These are phyloP conservation scores for Skeletonema tropicum DNA, from an alignment of 108 stramenopile species.

Conservation along the genomic window DNA sequence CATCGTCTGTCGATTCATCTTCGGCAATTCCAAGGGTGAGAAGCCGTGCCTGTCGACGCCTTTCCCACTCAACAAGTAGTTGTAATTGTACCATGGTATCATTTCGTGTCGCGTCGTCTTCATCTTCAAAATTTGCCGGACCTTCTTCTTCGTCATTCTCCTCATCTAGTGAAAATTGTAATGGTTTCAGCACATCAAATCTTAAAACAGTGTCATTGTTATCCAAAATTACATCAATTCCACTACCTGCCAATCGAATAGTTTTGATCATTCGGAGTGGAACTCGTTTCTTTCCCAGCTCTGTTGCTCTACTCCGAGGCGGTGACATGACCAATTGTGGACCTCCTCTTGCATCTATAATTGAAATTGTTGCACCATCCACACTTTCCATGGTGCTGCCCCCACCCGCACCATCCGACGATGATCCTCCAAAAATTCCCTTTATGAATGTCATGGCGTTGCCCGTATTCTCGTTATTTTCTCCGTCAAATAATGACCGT, in stretches of 20 bases:
- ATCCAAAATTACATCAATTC: conserved; percentile 17
- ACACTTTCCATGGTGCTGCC: conserved; percentile 14
- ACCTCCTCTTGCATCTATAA: conserved; percentile 56
- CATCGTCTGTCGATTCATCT: conserved; percentile 19
- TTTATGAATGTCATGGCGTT: conserved; percentile 35
- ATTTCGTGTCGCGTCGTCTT: conserved; percentile 47
- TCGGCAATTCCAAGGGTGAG: conserved; percentile 19
- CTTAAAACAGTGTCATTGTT: conserved; percentile 10
- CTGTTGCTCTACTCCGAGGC: neutral
- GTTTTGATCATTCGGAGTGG: conserved; percentile 30
- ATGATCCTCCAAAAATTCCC: conserved; percentile 47
- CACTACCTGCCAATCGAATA: conserved; percentile 8
- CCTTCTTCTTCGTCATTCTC: conserved; percentile 17
- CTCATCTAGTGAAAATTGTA: neutral
- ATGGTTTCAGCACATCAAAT: conserved; percentile 29
- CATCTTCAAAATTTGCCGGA: conserved; percentile 28
- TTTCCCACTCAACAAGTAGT: conserved; percentile 77
- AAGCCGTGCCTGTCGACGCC: conserved; percentile 52
- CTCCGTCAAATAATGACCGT: neutral
- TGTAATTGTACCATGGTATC: conserved; percentile 55
- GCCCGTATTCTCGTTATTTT: neutral
- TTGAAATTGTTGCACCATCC: conserved; percentile 14
- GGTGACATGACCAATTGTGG: conserved; percentile 59
- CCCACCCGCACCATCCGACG: conserved; percentile 3
- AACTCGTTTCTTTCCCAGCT: conserved; percentile 4